A percentile compares a stretch with the other conserved stretches of the same genome.
Conservation (phyloP, 805 yeast genomes). For the Candida piceae region DNA sequence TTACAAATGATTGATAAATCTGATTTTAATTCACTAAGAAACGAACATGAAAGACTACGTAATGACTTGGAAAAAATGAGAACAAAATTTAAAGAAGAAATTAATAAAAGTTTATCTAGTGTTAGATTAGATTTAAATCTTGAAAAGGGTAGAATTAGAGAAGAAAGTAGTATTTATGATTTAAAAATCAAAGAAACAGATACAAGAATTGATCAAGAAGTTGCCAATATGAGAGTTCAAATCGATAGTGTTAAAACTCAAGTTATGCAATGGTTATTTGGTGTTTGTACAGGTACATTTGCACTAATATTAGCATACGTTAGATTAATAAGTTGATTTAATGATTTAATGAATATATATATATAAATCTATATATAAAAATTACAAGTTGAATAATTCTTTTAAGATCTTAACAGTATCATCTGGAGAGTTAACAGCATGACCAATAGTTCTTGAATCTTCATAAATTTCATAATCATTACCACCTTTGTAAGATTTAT, state of each 20-base stretch:
- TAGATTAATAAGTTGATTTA: conserved; percentile 44
- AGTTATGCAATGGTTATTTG: conserved; percentile 97
- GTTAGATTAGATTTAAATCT: conserved; percentile 86
- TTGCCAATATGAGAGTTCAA: conserved; percentile 90
- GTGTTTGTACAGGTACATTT: conserved; percentile 97
- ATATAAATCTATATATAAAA: background rate
- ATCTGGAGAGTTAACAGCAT: conserved; percentile 81
- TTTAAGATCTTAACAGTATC: conserved; percentile 85
- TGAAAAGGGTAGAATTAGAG: conserved; percentile 93
- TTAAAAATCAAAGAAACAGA: conserved; percentile 91
- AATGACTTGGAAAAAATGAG: conserved; percentile 83
- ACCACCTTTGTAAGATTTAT: conserved; percentile 95
- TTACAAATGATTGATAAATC: conserved; percentile 81
- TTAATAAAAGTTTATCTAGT: conserved; percentile 83
- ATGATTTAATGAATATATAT: background rate
- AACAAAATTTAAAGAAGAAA: conserved; percentile 83
- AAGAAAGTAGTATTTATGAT: conserved; percentile 89
- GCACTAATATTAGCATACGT: conserved; percentile 91
- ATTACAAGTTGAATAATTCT: conserved; percentile 61
- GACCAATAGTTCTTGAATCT: conserved; percentile 93
- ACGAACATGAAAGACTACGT: conserved; percentile 80
- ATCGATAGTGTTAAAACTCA: conserved; percentile 94
- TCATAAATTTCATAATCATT: conserved; percentile 95
- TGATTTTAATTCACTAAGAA: conserved; percentile 75
- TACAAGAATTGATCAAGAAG: conserved; percentile 91